Conservation (phyloP, 2,329 filamentous ascomycete species). For the Aspergillus sclerotialis region DNA sequence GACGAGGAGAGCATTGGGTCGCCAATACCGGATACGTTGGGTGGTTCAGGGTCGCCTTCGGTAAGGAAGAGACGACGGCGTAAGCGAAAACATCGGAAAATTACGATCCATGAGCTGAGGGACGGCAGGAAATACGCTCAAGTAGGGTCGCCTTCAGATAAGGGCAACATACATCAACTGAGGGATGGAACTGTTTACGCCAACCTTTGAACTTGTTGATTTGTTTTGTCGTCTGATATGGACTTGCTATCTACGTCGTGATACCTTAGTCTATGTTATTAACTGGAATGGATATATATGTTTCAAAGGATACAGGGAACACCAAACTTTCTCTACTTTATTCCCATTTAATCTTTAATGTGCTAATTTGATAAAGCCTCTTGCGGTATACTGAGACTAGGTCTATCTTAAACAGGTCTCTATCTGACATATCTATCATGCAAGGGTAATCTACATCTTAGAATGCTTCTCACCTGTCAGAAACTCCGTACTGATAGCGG, state of each 20-base stretch:
- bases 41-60: slow-evolving; percentile 12
- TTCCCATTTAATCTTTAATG: no score
- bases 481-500: slow-evolving; percentile 67
- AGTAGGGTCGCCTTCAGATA: slow-evolving; percentile 30
- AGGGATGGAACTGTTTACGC: slow-evolving; percentile 38
- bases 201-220: slow-evolving; percentile 25
- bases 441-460: slow-evolving; percentile 24
- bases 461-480: slow-evolving; percentile 52
- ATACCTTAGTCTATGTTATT: not conserved
- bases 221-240: no score
- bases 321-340: not conserved
- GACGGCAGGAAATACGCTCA: slow-evolving; percentile 37
- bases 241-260: not conserved
- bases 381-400: no score
- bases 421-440: not conserved
- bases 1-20: slow-evolving; percentile 27
- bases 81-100: slow-evolving; percentile 22
- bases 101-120: slow-evolving; percentile 37
- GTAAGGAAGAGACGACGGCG: slow-evolving; percentile 22
- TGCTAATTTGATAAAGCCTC: no score
- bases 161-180: slow-evolving; percentile 35
- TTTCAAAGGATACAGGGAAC: not conserved
- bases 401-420: not conserved
- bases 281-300: no score
- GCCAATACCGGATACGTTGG: slow-evolving; percentile 9